phyloP scores from a whole-genome alignment of 2,329 filamentous ascomycete species.

The Penicillium digitatum region DNA sequence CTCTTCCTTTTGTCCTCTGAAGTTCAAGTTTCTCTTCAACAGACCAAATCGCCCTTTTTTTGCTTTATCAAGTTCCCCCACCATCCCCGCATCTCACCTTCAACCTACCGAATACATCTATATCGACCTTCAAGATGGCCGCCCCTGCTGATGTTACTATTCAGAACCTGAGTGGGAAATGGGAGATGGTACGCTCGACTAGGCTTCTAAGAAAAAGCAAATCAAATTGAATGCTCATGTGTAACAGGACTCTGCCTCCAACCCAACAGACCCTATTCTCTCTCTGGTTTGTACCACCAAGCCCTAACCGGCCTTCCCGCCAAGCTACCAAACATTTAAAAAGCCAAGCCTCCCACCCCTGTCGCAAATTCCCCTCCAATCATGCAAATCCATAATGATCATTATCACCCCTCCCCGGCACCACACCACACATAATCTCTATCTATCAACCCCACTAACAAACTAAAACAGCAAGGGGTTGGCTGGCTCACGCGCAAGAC shows the following conservation, averaged over 20 bases:
- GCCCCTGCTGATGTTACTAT: conserved; percentile 64
- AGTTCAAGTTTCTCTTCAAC: not conserved
- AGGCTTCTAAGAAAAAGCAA: not conserved
- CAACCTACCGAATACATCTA: not conserved
- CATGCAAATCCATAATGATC: not conserved
- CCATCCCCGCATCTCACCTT: conserved; percentile 18
- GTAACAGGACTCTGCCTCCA: conserved; percentile 68
- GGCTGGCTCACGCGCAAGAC: conserved; percentile 69
- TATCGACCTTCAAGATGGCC: conserved; percentile 56
- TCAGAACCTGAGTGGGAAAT: conserved; percentile 65
- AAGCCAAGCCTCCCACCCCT: not conserved
- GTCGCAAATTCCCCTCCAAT: not conserved
- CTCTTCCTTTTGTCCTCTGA: not conserved
- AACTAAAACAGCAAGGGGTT: conserved; percentile 56
- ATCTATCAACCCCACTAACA: conserved; percentile 9
- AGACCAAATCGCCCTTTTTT: not conserved
- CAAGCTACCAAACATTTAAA: not conserved
- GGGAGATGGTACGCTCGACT: conserved; percentile 58
- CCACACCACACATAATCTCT: not conserved
- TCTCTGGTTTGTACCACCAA: conserved; percentile 48
- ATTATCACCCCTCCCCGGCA: not conserved
- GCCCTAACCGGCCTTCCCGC: not conserved
- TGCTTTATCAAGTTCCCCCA: conserved; percentile 11
- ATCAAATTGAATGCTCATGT: not conserved
- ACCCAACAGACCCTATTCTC: conserved; percentile 65